Evolutionary conservation across 768 basidiomycete genomes (phyloP), one percentile per base, ranked within the genome.

Genomic region (Psilocybe tampanensis): DNA sequence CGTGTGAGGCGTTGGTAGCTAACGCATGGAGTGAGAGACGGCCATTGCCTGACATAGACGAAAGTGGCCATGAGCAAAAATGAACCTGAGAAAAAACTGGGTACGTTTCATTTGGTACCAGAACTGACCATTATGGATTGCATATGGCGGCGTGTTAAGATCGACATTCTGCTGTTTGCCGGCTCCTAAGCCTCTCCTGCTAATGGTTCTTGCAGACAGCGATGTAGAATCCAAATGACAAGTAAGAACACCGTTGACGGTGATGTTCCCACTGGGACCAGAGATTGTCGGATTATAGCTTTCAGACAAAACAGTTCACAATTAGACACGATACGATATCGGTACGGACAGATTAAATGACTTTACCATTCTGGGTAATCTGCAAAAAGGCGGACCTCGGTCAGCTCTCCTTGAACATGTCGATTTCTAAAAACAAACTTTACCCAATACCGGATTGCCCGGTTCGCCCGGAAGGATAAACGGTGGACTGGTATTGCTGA

Each of bases 241-340:
- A 5, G 88, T 90, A 41, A 80, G 70, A 2, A 75, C 81, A 6
- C 87, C 88, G 52, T 88, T 86, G 59, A 90, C 78, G 12, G 86
- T 89, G 67, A 91, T 82, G 64, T 91, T 92, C 3, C 89, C 89
- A 59, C 87, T 89, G 0, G 83, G 81, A 13, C 88, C 89, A 63
- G 77, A 89, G 13, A 82, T 64, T 0, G 81, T 78, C 18, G 78
- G 62, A 62, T 90, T 80, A 65, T 91, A 91, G 42, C 88, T 89
- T n/a, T 52, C 47, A 58, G 43, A 15, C 23, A 49, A 50, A n/a
- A 44, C 44, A 33, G n/a, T 44, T 54, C 26, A 58, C 32, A 8
- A 24, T 21, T 36, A 29, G 26, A 34, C 56, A 23, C n/a, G n/a
- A n/a, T n/a, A n/a, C n/a, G n/a, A 24, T 29, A 52, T 34, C 42